Base-by-base conservation (phyloP, 2,329 filamentous ascomycete species). In the Curvularia verruculosa region DNA sequence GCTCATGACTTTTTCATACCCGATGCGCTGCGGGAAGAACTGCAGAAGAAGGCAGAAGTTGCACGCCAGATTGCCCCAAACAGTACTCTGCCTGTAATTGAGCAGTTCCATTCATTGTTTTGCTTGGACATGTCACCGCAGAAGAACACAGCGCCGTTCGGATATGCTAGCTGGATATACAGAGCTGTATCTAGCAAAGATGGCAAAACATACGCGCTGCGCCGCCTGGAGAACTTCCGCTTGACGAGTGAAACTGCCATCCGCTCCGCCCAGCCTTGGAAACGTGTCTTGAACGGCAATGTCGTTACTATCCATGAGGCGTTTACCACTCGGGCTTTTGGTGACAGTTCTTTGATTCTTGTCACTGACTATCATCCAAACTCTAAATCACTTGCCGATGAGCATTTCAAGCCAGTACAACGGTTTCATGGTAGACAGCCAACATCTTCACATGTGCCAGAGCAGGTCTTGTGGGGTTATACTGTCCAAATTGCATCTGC, bases 361-460 rank as follows among this genome's bases (percentile, higher is more conserved):
- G 92, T 96, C 23, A 95, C 92, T 60, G 92, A 96, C 74, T 99
- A 96, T 71, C 91, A 95, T 70, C 94, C 95, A 1, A 83, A 95
- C 19, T 91, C 94, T 2, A 96, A 95, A 76, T 96, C 94, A 0
- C 83, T 99, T 23, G 86, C 89, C 31, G 94, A 98, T 70, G 86
- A 90, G 67, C 91, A 97, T 69, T 87, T 92, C 66, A 71, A 78
- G 51, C 71, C 68, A 9, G 65, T 71, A 44, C 67, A 69, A 49
- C 71, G 78, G 45, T 80, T 73, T 59, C 76, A 77, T 39, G 75
- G 76, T 34, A 65, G 75, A 34, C 71, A 76, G 43, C 56, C 69
- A 7, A 61, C 73, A 4, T 70, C 74, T 8, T 73, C 70, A 74
- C 73, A 63, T 76, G 77, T 73, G 76, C 75, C 74, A 82, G 94